These are phyloP conservation scores for Westerdykella ornata DNA, from an alignment of 2,329 filamentous ascomycete genomes.

Conservation along the genomic window DNA sequence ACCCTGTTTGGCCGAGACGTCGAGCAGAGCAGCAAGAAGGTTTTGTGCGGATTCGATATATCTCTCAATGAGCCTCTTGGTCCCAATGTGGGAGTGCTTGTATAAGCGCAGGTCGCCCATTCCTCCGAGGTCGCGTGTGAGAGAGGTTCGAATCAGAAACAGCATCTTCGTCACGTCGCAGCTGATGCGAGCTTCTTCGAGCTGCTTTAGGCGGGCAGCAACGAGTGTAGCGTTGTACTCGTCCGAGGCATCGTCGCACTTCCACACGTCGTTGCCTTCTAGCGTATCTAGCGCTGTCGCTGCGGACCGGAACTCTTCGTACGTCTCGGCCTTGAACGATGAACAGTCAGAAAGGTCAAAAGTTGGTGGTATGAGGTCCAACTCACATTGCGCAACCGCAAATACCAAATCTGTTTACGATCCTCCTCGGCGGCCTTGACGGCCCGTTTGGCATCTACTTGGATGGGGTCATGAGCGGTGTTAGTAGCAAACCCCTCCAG, in stretches of 20 bases:
- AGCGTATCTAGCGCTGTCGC: slow-evolving; percentile 71
- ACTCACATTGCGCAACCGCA: slow-evolving; percentile 60
- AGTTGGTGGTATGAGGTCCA: slow-evolving; percentile 6
- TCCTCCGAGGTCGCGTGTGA: slow-evolving; percentile 74
- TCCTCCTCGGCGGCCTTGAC: slow-evolving; percentile 19
- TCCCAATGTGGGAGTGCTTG: slow-evolving; percentile 75
- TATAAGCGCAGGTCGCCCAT: slow-evolving; percentile 83
- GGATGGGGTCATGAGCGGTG: slow-evolving; percentile 36
- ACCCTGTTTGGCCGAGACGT: slow-evolving; percentile 49
- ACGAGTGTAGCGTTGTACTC: slow-evolving; percentile 69
- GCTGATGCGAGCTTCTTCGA: slow-evolving; percentile 66
- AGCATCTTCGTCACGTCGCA: slow-evolving; percentile 72
- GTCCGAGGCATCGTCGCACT: slow-evolving; percentile 56
- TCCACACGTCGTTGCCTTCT: slow-evolving; percentile 79
- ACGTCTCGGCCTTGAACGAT: slow-evolving; percentile 54
- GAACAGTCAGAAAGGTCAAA: slow-evolving; percentile 16
- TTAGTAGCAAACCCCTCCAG: slow-evolving; percentile 15
- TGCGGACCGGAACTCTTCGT: slow-evolving; percentile 66
- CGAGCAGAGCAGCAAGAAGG: slow-evolving; percentile 66
- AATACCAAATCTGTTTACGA: slow-evolving; percentile 54
- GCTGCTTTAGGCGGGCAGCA: slow-evolving; percentile 59
- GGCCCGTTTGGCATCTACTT: neutral
- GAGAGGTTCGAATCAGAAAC: slow-evolving; percentile 68
- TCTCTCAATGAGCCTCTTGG: slow-evolving; percentile 76
- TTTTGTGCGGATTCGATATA: slow-evolving; percentile 75